phyloP scores from a whole-genome alignment of 2,329 filamentous ascomycete species.

The Talaromyces rugulosus region DNA sequence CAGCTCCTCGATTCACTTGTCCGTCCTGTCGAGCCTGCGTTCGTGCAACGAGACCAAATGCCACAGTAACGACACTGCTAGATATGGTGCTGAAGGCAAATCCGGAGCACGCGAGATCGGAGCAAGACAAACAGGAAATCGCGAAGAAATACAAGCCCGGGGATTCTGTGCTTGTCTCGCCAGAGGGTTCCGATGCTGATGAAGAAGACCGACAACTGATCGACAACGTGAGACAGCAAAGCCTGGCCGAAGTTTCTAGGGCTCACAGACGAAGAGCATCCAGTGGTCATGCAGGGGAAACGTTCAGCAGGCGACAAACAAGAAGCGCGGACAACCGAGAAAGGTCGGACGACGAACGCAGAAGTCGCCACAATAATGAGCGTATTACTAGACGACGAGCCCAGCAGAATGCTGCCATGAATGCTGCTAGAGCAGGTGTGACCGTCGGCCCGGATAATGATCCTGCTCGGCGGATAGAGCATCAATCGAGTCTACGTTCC shows the following conservation, averaged over 20 bases:
- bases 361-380: conserved; percentile 32
- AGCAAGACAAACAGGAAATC: conserved; percentile 72
- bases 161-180: conserved; percentile 68
- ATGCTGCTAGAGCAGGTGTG: conserved; percentile 15
- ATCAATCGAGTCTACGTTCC: conserved; percentile 83
- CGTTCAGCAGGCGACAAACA: conserved; percentile 23
- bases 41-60: conserved; percentile 83
- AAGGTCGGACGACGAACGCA: conserved; percentile 36
- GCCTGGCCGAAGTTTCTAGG: conserved; percentile 50
- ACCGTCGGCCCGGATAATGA: conserved; percentile 25
- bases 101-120: conserved; percentile 66
- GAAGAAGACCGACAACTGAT: conserved; percentile 67
- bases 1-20: conserved; percentile 68
- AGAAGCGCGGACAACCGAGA: conserved; percentile 36
- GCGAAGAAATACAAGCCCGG: conserved; percentile 72
- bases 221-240: conserved; percentile 68
- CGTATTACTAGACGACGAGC: conserved; percentile 25
- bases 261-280: conserved; percentile 24
- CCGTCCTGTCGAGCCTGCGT: conserved; percentile 86
- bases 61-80: conserved; percentile 80
- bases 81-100: conserved; percentile 83
- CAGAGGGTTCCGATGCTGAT: conserved; percentile 36
- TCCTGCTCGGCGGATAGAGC: conserved; percentile 64
- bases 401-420: conserved; percentile 18
- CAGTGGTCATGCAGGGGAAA: conserved; percentile 19